Evolutionary conservation across 352 stramenopile genomes (phyloP).

Genomic region (Plasmopara halstedii): DNA sequence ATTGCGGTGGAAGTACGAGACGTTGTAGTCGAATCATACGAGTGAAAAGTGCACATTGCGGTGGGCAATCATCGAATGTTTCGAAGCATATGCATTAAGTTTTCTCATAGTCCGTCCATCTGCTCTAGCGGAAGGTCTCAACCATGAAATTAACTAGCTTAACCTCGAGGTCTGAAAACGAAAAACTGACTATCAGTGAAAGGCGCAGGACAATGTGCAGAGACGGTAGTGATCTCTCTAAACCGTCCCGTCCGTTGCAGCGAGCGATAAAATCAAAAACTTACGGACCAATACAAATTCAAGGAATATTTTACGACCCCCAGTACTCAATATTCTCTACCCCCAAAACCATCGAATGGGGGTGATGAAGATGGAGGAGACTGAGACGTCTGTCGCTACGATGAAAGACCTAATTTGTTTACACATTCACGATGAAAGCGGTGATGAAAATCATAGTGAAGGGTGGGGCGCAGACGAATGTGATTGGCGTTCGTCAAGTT

Average conservation of each 20-base stretch:
- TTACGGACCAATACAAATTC: conserved; percentile 7
- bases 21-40: too few species aligned
- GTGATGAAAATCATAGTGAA: conserved; percentile 29
- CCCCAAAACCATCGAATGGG: not conserved
- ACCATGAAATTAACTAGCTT: too few species aligned
- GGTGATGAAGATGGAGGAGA: conserved; percentile 14
- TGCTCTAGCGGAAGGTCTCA: too few species aligned
- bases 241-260: not conserved
- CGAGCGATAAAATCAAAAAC: not conserved
- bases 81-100: too few species aligned
- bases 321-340: conserved; percentile 5
- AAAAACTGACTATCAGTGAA: conserved; percentile 8
- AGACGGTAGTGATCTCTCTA: conserved; percentile 4
- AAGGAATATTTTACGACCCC: not conserved
- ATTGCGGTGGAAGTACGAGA: too few species aligned
- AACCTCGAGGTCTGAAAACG: too few species aligned
- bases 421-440: conserved; percentile 9
- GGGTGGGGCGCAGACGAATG: conserved; percentile 38
- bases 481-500: conserved; percentile 44
- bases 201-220: conserved; percentile 6
- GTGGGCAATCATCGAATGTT: not conserved
- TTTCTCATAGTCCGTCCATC: too few species aligned
- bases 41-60: too few species aligned
- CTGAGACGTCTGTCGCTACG: not conserved
- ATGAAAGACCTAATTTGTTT: not conserved